A percentile compares a stretch with the other conserved stretches of the same genome.
phyloP scores from a whole-genome alignment of 371 early-diverging fungal genomes.

The Rhizopus microsporus region DNA sequence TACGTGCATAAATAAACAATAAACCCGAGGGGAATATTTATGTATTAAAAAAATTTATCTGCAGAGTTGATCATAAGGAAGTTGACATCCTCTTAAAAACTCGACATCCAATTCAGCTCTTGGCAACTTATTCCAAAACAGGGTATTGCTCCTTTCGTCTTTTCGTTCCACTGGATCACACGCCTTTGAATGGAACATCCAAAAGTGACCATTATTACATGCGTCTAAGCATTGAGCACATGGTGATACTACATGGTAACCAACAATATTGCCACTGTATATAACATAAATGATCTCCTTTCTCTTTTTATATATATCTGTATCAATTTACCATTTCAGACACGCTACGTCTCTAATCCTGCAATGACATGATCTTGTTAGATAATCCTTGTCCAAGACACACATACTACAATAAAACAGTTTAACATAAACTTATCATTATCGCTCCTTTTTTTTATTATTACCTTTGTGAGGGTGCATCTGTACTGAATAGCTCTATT shows the following conservation, averaged over 20 bases:
- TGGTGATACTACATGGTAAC: conserved; percentile 96
- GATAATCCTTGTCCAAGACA: conserved; percentile 87
- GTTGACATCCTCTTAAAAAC: conserved; percentile 20
- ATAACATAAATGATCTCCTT: background rate
- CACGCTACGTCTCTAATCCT: conserved; percentile 95
- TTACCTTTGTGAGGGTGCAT: conserved; percentile 82
- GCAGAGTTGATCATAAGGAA: conserved; percentile 28
- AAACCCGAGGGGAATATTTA: background rate
- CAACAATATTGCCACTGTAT: conserved; percentile 86
- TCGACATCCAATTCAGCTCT: conserved; percentile 51
- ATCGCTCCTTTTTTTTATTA: background rate
- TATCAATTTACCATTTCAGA: conserved; percentile 73
- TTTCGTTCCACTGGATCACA: conserved; percentile 60
- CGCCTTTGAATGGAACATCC: conserved; percentile 94
- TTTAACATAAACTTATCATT: background rate
- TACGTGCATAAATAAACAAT: background rate
- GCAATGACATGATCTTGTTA: conserved; percentile 90
- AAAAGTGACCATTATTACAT: conserved; percentile 96
- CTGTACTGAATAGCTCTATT: conserved; percentile 85
- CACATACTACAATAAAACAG: conserved; percentile 63
- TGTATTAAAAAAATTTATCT: conserved; percentile 11
- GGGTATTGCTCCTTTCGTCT: conserved; percentile 36
- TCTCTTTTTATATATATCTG: background rate
- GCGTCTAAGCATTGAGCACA: conserved; percentile 89
- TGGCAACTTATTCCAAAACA: conserved; percentile 54